phyloP scores from a whole-genome alignment of 202 grass and related monocot genomes.

The Panicum virgatum region DNA sequence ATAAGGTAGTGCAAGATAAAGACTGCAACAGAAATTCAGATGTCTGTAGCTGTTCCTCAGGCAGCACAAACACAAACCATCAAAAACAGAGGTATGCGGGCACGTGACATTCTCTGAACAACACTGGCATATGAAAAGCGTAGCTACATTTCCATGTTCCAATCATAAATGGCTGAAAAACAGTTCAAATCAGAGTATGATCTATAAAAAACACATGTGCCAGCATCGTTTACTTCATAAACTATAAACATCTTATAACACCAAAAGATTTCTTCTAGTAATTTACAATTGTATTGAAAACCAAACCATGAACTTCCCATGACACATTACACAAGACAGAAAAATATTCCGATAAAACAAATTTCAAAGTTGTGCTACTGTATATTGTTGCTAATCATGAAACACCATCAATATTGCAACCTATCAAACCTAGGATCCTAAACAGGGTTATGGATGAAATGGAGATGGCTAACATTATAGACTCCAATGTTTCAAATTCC shows the following conservation, averaged over 20 bases:
- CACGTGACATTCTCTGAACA: not conserved
- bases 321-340: not conserved
- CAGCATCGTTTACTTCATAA: not conserved
- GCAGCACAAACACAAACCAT: not conserved
- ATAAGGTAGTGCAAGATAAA: not conserved
- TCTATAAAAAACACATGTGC: not conserved
- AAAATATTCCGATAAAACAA: slow-evolving; percentile 5
- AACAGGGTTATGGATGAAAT: slow-evolving; percentile 15
- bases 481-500: not conserved
- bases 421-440: not conserved
- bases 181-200: not conserved
- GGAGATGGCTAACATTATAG: not conserved
- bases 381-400: not conserved
- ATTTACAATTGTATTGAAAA: not conserved
- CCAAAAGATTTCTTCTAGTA: not conserved
- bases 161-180: not conserved
- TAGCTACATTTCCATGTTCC: not conserved
- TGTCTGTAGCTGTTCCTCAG: slow-evolving; percentile 7
- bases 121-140: not conserved
- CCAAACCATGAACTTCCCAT: not conserved
- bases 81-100: slow-evolving; percentile 1
- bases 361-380: not conserved
- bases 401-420: not conserved
- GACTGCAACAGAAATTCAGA: slow-evolving; percentile 17
- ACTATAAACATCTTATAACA: not conserved